phyloP scores from a whole-genome alignment of 2,329 filamentous ascomycete species.

The Diaporthe longicolla region DNA sequence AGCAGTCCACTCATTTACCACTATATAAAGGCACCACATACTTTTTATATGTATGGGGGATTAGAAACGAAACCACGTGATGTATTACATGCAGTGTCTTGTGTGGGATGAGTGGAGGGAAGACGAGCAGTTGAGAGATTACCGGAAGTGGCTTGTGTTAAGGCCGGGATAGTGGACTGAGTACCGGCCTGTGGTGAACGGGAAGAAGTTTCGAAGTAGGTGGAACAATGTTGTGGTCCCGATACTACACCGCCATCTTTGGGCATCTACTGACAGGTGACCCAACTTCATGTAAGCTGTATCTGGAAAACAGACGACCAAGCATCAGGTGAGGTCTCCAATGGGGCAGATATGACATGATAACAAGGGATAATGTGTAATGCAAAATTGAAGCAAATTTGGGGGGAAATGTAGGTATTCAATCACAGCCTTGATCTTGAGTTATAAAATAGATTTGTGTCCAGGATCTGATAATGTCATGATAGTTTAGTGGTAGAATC shows the following conservation, averaged over 20 bases:
- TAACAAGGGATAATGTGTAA: too few species aligned
- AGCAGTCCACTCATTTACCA: not conserved
- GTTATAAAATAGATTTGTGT: too few species aligned
- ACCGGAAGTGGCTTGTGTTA: slow-evolving; percentile 1
- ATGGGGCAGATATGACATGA: too few species aligned
- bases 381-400: too few species aligned
- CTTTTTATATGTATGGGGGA: too few species aligned
- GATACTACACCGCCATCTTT: not conserved
- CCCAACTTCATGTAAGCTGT: not conserved
- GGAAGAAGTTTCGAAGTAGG: not conserved
- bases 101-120: not conserved
- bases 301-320: not conserved
- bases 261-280: too few species aligned
- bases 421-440: too few species aligned
- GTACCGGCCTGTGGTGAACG: not conserved
- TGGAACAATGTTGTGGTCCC: not conserved
- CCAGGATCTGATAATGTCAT: not conserved
- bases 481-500: slow-evolving; percentile 37
- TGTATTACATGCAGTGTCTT: not conserved
- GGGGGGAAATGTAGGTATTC: too few species aligned
- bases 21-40: too few species aligned
- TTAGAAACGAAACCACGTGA: too few species aligned
- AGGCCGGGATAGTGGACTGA: slow-evolving; percentile 2
- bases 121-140: not conserved
- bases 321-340: too few species aligned